phyloP scores from a whole-genome alignment of 2,329 filamentous ascomycete species.

The Verticillium nubilum region DNA sequence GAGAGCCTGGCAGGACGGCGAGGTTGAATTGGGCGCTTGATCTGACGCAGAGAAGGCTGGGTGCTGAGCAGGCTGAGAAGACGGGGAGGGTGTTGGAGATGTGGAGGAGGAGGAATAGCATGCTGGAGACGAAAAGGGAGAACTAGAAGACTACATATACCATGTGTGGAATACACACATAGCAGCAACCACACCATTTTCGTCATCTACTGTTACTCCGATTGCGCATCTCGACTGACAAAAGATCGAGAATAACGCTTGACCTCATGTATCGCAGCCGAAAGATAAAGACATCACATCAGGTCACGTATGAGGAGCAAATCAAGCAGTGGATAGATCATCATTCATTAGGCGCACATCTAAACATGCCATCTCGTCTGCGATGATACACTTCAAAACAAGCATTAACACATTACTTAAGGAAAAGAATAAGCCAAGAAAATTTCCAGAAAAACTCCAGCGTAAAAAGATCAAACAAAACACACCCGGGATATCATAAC shows the following conservation, averaged over 20 bases:
- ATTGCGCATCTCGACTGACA: no score
- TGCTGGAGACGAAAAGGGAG: neutral
- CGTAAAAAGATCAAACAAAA: neutral
- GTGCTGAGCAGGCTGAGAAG: constrained; percentile 12
- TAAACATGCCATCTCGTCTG: constrained; percentile 12
- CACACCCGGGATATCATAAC: neutral
- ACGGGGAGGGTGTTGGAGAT: constrained; percentile 5
- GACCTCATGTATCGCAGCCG: no score
- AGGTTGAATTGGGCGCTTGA: constrained; percentile 23
- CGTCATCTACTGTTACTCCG: no score
- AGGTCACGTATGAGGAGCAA: neutral
- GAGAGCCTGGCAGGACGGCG: constrained; percentile 22
- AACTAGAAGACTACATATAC: neutral
- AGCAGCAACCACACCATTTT: no score
- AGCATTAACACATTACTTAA: constrained; percentile 1
- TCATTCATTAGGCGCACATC: neutral
- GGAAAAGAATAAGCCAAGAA: neutral
- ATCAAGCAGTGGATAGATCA: neutral
- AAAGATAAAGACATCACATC: constrained; percentile 3
- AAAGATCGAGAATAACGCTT: no score
- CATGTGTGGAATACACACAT: neutral
- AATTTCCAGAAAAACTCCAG: neutral
- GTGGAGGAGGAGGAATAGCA: neutral
- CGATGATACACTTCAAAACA: neutral
- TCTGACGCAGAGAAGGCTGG: constrained; percentile 16